Base-by-base conservation (phyloP, 2,329 filamentous ascomycete species). In the Lecanicillium sp. region DNA sequence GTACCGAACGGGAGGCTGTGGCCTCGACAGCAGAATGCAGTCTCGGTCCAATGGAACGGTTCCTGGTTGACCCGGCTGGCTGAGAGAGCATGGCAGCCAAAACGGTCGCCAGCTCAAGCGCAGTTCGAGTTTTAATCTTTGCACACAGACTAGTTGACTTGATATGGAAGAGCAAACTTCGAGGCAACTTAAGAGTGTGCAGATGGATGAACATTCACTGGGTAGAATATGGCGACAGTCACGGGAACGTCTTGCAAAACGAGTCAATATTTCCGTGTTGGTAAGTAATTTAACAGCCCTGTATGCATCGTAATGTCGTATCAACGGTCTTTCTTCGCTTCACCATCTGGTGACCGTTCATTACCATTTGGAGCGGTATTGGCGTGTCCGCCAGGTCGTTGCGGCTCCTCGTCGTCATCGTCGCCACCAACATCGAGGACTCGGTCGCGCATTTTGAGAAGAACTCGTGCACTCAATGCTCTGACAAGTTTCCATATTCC, bases 141-240 rank as follows among this genome's bases (percentile, higher is more conserved):
- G 88, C 88, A 94, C 84, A 81, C 79, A 85, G 88, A 95, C 88
- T 92, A 81, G 89, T 92, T 81, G 83, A 80, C 86, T 88, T 78
- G 77, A 79, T 81, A 90, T 76, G 76, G 84, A 74, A 67, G 68
- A 76, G 72, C 58, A 70, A 71, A 60, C 65, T 67, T 79, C 75
- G 76, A 88, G 87, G 77, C 86, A 94, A 92, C 88, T 95, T 84
- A 95, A 94, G 83, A 84, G 85, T 83, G 84, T 90, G 87, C 87
- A 84, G 60, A 60, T 52, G 39, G 30, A 31, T 25, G 8, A 30
- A 31, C 2, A 31, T 18, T 29, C 22, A 27, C 25, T 20, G 4
- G 15, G 5, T 10, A 15, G 17, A 20, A 22, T 25, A 25, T 25
- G 6, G 22, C 22, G 11, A 25, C 22, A 25, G 22, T 25, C 22